Evolutionary conservation across 345 rosid species (phyloP), one percentile per base, ranked within the genome.

Genomic region (Xanthoceras sorbifolium): DNA sequence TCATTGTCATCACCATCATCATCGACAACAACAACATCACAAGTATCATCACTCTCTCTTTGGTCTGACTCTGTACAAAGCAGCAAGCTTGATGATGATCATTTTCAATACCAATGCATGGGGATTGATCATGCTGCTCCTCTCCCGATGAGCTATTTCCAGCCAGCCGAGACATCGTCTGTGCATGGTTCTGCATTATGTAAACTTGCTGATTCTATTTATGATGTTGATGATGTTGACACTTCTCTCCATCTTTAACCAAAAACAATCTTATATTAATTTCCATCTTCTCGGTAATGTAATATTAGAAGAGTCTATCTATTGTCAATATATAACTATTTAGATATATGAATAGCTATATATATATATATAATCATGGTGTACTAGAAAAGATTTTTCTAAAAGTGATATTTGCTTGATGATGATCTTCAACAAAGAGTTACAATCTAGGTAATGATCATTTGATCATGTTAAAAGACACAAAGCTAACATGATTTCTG

Each of bases 181-280:
- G 23, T 52, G 67, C 62, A 57, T 54, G 68, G 31, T 72, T 69
- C 73, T 64, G 42, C 26, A 5, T n/a, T n/a, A n/a, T 12, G 23
- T 34, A 76, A 55, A 18, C 46, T 69, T 36, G 79, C 63, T n/a
- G 79, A 59, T 72, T 48, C 64, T 74, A 83, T 83, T 55, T 62
- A 74, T 74, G 82, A 82, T n/a, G 90, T 86, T 52, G 85, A 82
- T 72, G 90, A 87, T 44, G 85, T 91, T 5, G 95, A 91, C 75
- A 91, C 95, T 54, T 91, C 95, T 83, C 93, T 91, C 72, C 95
- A 87, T 83, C 90, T 91, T 85, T 91, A 79, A 84, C 75, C 18
- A 70, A 31, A 12, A 64, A 69, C 44, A 28, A n/a, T 18, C 36
- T 4, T 44, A 61, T 62, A 26, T 22, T 52, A 22, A 8, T 72